These are phyloP conservation scores for Microcos paniculata DNA, from an alignment of 345 rosid genomes.

Conservation along the genomic window DNA sequence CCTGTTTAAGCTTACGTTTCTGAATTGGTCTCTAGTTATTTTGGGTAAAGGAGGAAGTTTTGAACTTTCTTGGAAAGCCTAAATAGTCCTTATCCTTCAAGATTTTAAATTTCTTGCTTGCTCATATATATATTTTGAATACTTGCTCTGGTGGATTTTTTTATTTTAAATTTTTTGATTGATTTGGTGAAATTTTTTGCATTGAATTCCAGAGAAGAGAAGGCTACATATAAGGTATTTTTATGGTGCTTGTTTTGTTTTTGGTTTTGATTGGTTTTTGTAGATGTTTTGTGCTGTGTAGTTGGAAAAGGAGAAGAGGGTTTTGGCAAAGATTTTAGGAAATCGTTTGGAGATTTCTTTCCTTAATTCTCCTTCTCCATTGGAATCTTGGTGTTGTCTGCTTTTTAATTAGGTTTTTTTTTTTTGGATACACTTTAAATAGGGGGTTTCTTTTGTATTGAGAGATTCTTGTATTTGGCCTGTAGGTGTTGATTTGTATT, in stretches of 20 bases:
- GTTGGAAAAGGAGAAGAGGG: not conserved
- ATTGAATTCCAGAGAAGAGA: not conserved
- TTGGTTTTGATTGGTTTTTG: not conserved
- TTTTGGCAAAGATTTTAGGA: not conserved
- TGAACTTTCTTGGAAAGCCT: not conserved
- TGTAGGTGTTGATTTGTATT: slow-evolving; percentile 4
- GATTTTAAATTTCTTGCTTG: not conserved
- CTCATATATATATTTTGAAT: not conserved
- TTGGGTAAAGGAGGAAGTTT: not conserved
- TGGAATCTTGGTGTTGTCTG: not conserved
- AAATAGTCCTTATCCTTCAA: not conserved
- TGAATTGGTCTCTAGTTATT: not conserved
- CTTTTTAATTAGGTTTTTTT: no score
- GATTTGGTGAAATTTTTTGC: not conserved
- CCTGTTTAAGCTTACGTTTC: slow-evolving; percentile 12
- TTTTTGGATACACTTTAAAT: no score
- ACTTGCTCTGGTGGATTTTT: not conserved
- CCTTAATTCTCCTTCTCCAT: not conserved
- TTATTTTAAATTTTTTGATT: not conserved
- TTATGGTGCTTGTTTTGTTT: not conserved
- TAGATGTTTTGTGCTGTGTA: not conserved
- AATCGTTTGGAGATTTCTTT: not conserved
- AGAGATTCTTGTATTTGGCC: not conserved
- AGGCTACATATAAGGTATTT: not conserved
- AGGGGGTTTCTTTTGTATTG: not conserved